phyloP scores from a whole-genome alignment of 2,329 filamentous ascomycete species.

The Penicillium glabrum region DNA sequence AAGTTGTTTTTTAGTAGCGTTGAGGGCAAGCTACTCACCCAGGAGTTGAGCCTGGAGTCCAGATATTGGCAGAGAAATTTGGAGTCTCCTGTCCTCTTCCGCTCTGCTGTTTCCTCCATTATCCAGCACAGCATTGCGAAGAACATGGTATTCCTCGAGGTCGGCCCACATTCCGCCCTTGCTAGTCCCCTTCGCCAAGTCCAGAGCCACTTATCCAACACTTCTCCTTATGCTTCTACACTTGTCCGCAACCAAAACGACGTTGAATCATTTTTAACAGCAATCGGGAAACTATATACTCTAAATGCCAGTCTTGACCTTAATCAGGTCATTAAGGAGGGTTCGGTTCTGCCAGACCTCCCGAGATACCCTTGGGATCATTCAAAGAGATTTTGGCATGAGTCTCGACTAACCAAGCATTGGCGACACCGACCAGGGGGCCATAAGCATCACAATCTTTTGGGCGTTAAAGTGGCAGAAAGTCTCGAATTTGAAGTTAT shows the following conservation, averaged over 20 bases:
- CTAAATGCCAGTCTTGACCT: neutral
- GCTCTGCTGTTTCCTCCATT: conserved; percentile 8
- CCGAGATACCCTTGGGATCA: conserved; percentile 28
- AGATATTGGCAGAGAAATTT: conserved; percentile 24
- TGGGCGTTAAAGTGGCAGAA: conserved; percentile 29
- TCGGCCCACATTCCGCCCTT: conserved; percentile 40
- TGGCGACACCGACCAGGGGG: conserved; percentile 12
- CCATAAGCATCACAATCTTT: conserved; percentile 22
- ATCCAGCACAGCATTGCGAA: neutral
- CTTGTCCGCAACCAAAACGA: neutral
- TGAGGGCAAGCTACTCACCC: neutral
- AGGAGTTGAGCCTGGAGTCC: conserved; percentile 1
- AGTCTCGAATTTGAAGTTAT: conserved; percentile 29
- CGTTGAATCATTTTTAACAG: neutral
- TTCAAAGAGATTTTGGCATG: conserved; percentile 1
- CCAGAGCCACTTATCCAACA: neutral
- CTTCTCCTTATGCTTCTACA: neutral
- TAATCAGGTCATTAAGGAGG: conserved; percentile 8
- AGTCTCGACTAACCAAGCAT: conserved; percentile 12
- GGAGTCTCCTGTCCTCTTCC: conserved; percentile 21
- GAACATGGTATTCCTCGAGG: conserved; percentile 25
- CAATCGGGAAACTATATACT: neutral
- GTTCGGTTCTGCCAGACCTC: conserved; percentile 18
- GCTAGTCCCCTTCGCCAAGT: conserved; percentile 29
- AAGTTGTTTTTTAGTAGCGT: conserved; percentile 1